Evolutionary conservation across 768 basidiomycete genomes (phyloP), one percentile per base, ranked within the genome.

Genomic region (Daedaleopsis sinensis): DNA sequence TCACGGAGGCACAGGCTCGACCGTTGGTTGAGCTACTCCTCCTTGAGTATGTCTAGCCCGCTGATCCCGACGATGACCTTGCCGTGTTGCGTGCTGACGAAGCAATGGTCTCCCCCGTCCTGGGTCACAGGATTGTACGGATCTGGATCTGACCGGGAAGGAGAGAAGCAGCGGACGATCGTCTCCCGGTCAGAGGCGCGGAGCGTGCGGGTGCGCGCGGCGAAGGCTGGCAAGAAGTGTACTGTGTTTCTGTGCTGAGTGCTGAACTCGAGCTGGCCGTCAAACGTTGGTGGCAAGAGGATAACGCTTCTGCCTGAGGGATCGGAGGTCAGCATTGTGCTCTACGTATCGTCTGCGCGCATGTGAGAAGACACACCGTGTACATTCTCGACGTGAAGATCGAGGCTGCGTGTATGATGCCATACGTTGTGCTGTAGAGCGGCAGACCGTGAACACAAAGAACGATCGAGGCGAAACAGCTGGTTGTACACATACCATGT

Each of bases 401-500:
- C 62, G 46, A 65, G 50, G 39, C 55, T 54, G 13, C 63, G 62
- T n/a, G 47, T 43, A 4, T 51, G 50, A 27, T 65, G n/a, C n/a
- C n/a, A 59, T 1, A 65, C 37, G 15, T 61, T 53, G 52, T 59
- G 60, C 39, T 42, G 11, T 42, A 3, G 39, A 13, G 39, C 39
- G 13, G 11, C 11, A 32, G 27, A 7, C 27, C 27, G 4, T 32
- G 27, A 32, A 7, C 27, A 3, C 27, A 3, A 42, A 10, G 2
- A 42, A 13, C 18, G 10, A 10, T 11, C 3, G 3, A 18, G 8
- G 35, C 23, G 15, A 13, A 18, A 18, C 16, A 32, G 1, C n/a
- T n/a, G n/a, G n/a, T 2, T 10, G 7, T 16, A 48, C n/a, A 46
- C 70, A 44, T 46, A 70, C 71, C 36, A 72, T 42, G 46, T 70